phyloP scores from a whole-genome alignment of 2,329 filamentous ascomycete species.

The Ophiocordyceps unilateralis region DNA sequence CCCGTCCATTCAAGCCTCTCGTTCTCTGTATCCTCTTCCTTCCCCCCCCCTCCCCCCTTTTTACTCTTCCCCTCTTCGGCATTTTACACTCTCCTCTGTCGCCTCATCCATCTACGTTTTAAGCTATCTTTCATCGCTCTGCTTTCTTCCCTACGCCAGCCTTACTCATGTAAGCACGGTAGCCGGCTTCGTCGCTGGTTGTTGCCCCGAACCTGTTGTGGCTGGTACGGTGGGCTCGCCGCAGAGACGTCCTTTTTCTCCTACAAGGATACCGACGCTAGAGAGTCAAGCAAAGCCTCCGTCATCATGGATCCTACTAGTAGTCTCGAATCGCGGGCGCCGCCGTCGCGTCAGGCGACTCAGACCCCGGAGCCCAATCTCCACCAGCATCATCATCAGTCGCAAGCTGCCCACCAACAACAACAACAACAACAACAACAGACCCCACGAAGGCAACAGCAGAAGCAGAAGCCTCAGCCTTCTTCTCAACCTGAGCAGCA shows the following conservation, averaged over 20 bases:
- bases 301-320: background rate
- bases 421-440: background rate
- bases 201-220: background rate
- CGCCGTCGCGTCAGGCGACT: background rate
- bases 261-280: background rate
- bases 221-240: background rate
- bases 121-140: no score
- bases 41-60: background rate
- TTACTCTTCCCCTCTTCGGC: background rate
- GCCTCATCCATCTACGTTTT: background rate
- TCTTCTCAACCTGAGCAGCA: background rate
- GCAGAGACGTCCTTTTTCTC: no score
- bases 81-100: background rate
- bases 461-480: background rate
- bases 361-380: background rate
- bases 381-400: background rate
- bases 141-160: no score
- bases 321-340: background rate
- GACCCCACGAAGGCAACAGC: background rate
- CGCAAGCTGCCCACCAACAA: background rate
- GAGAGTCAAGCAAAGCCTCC: background rate
- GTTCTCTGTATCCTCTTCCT: no score
- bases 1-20: background rate
- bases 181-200: background rate
- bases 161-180: background rate